Base-by-base conservation (phyloP, 257 asterid species). In the Nicotiana tabacum region DNA sequence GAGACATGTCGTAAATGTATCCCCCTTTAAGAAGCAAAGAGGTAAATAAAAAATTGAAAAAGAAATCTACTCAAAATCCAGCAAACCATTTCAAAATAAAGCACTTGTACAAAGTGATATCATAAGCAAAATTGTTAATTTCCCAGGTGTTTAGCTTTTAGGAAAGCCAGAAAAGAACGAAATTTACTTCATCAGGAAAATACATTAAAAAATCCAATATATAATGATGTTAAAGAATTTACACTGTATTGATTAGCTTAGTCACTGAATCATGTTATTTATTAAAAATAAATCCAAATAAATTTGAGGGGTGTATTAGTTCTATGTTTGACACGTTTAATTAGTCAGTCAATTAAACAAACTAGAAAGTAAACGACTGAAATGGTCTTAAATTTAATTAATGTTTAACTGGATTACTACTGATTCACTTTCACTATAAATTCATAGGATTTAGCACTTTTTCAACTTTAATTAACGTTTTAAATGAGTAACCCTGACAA, bases 301-400 rank as follows among this genome's bases (percentile, higher is more conserved):
- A 27, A 7, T 76, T 51, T 74, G 43, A 48, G 24, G 39, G 15
- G 27, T 74, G 62, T 4, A 27, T 48, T 74, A 18, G 64, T 51
- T 51, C 17, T 76, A 51, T 76, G 64, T 74, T 74, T 5, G 80
- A 76, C 80, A 76, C 62, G 80, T 76, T 76, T 51, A 27, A 27
- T 76, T 1, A 0, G 32, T 15, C 29, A 6, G 57, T 27, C 37
- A 46, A 27, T 27, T 51, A 76, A 51, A 76, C 13, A 61, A 74
- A 9, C 33, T 5, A 0, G 1, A 72, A 72, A 46, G 61, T 51
- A 51, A 27, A 27, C 80, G 29, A 48, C 30, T 76, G 64, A 15
- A 15, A 29, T 48, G 17, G 4, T 27, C 16, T 27, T 76, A 3
- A 27, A 16, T 51, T 51, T 76, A 76, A 48, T 76, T 76, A 76